Conservation (phyloP, 1,284 basidiomycete genomes). For the Tylopilus sp. region DNA sequence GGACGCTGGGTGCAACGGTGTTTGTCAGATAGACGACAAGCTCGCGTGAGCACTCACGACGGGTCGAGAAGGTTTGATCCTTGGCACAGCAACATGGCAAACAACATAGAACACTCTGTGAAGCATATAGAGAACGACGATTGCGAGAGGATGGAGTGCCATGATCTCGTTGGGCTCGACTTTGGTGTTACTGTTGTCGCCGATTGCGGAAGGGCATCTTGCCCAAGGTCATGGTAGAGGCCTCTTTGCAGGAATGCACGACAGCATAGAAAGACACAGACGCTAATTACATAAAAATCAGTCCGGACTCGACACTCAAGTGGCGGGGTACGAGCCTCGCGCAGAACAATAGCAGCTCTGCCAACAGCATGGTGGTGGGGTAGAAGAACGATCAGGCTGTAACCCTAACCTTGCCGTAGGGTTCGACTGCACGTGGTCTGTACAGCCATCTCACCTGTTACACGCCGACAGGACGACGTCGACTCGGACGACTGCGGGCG, state of each 20-base stretch:
- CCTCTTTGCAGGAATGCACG: constrained; percentile 50
- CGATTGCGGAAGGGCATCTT: constrained; percentile 42
- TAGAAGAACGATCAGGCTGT: constrained; percentile 2
- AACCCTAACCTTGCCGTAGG: constrained; percentile 32
- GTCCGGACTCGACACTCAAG: constrained; percentile 1
- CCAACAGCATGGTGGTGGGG: constrained; percentile 21
- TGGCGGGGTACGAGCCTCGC: constrained; percentile 21
- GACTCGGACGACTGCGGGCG: constrained; percentile 8
- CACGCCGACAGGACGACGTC: constrained; percentile 4
- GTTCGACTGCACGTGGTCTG: constrained; percentile 21
- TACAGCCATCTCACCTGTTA: constrained; percentile 7
- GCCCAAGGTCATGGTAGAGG: constrained; percentile 55
- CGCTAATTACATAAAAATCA: constrained; percentile 31
- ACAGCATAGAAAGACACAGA: constrained; percentile 48
- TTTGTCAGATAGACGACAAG: constrained; percentile 1
- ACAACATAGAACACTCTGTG: constrained; percentile 63
- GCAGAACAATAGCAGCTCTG: constrained; percentile 12
- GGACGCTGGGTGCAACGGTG: constrained; percentile 35
- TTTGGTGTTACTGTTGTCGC: constrained; percentile 30
- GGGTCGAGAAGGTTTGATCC: constrained; percentile 49
- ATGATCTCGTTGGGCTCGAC: constrained; percentile 28
- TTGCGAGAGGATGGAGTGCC: constrained; percentile 53
- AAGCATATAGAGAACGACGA: constrained; percentile 61
- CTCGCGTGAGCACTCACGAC: constrained; percentile 38
- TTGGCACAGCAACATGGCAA: constrained; percentile 63